phyloP scores from a whole-genome alignment of 2,329 filamentous ascomycete genomes.

The Penicillium capsulatum region DNA sequence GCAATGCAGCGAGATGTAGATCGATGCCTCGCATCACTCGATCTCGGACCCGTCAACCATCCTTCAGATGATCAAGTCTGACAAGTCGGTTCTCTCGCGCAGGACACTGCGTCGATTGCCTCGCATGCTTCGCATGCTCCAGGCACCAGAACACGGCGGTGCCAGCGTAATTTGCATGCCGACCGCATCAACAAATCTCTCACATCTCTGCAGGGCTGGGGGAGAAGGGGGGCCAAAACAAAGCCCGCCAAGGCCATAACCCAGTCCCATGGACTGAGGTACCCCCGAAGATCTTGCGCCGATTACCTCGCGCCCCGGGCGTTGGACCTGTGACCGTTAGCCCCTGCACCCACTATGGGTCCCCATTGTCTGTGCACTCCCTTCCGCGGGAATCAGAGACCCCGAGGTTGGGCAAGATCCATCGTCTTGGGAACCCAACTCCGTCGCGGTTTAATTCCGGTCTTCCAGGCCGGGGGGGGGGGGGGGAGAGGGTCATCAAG shows the following conservation, averaged over 20 bases:
- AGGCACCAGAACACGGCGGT: too few species aligned
- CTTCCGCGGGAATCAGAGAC: not conserved
- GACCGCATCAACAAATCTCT: slow-evolving; percentile 1
- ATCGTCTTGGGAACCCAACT: slow-evolving; percentile 5
- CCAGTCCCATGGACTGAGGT: not conserved
- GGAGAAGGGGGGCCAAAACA: not conserved
- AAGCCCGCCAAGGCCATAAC: not conserved
- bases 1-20: slow-evolving; percentile 20
- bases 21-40: slow-evolving; percentile 18
- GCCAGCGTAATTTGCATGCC: slow-evolving; percentile 4
- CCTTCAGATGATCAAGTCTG: slow-evolving; percentile 5
- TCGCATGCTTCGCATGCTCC: too few species aligned
- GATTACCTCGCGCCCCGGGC: slow-evolving; percentile 14
- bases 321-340: slow-evolving; percentile 19
- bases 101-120: not conserved
- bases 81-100: not conserved
- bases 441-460: too few species aligned
- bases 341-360: slow-evolving; percentile 18
- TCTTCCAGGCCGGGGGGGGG: too few species aligned
- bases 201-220: slow-evolving; percentile 5
- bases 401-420: slow-evolving; percentile 10
- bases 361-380: slow-evolving; percentile 15
- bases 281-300: slow-evolving; percentile 17
- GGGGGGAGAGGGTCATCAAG: too few species aligned
- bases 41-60: slow-evolving; percentile 15